phyloP scores from a whole-genome alignment of 176 grass and related monocot species.

The Carex pumila region DNA sequence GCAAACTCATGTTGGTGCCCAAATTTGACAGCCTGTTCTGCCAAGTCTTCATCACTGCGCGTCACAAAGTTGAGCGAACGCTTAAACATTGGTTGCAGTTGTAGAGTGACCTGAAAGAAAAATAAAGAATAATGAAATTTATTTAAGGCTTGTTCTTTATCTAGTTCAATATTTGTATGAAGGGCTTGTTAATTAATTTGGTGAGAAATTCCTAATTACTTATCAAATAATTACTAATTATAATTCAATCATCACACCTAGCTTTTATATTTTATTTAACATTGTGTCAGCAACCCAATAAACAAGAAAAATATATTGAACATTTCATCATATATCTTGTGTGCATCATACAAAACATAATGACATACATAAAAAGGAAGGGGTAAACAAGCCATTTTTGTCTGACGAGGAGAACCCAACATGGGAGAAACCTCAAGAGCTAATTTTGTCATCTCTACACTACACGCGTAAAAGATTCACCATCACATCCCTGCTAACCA shows the following conservation, averaged over 20 bases:
- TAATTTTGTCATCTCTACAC: neutral
- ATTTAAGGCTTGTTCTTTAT: neutral
- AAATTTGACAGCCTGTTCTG: constrained; percentile 23
- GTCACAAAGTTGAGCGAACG: constrained; percentile 18
- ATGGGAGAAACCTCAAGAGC: no score
- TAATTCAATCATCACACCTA: no score
- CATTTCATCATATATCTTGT: neutral
- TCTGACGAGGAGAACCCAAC: no score
- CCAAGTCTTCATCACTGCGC: constrained; percentile 20
- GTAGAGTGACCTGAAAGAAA: constrained; percentile 31
- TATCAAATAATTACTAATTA: neutral
- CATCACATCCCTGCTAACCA: no score
- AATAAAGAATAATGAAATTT: neutral
- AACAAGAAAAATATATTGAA: neutral
- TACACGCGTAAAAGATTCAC: no score
- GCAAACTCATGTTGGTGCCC: constrained; percentile 31
- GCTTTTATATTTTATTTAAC: neutral
- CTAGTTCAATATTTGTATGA: neutral
- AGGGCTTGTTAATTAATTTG: neutral
- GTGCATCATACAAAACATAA: neutral
- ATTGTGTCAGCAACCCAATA: neutral
- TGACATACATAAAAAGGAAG: neutral
- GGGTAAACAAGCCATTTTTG: no score
- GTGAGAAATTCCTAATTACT: neutral
- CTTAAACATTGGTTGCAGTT: constrained; percentile 51